Percentiles rank a stretch among this genome's conserved stretches.
phyloP scores from a whole-genome alignment of 352 stramenopile species.

The Globisporangium canariense region DNA sequence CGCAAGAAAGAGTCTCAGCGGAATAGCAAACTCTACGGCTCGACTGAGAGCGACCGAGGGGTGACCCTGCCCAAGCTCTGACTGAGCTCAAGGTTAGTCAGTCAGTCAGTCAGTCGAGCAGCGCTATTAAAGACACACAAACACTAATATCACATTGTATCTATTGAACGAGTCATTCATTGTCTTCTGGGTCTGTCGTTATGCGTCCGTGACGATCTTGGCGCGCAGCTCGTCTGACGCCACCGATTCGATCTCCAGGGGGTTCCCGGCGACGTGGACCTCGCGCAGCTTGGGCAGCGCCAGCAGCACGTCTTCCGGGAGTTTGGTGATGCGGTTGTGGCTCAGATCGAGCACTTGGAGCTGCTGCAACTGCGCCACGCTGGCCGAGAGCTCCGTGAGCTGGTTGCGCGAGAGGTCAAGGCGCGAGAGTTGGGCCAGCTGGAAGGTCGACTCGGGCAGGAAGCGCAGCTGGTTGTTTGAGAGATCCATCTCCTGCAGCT shows the following conservation, averaged over 20 bases:
- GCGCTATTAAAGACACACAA: neutral
- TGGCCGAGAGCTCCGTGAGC: conserved; percentile 41
- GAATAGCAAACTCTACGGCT: conserved; percentile 32
- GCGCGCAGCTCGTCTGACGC: conserved; percentile 28
- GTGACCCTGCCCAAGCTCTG: conserved; percentile 49
- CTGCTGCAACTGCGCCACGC: conserved; percentile 41
- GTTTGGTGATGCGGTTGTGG: conserved; percentile 40
- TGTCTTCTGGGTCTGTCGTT: conserved; percentile 6
- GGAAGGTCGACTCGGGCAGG: conserved; percentile 79
- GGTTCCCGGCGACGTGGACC: conserved; percentile 48
- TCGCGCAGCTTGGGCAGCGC: conserved; percentile 32
- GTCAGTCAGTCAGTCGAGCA: neutral
- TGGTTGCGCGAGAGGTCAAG: conserved; percentile 71
- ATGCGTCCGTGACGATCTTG: conserved; percentile 27
- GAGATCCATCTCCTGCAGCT: conserved; percentile 67
- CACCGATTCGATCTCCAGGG: conserved; percentile 21
- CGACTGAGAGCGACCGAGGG: conserved; percentile 28
- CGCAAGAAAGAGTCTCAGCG: conserved; percentile 45
- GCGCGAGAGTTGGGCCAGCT: conserved; percentile 46
- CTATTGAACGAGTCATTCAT: neutral
- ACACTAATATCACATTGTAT: conserved; percentile 11
- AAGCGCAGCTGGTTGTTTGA: conserved; percentile 69
- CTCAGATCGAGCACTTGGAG: conserved; percentile 64
- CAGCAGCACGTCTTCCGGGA: conserved; percentile 43
- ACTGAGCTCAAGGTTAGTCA: neutral